Base-by-base conservation (phyloP, 106 monocot species). In the Xerophyta viscosa region DNA sequence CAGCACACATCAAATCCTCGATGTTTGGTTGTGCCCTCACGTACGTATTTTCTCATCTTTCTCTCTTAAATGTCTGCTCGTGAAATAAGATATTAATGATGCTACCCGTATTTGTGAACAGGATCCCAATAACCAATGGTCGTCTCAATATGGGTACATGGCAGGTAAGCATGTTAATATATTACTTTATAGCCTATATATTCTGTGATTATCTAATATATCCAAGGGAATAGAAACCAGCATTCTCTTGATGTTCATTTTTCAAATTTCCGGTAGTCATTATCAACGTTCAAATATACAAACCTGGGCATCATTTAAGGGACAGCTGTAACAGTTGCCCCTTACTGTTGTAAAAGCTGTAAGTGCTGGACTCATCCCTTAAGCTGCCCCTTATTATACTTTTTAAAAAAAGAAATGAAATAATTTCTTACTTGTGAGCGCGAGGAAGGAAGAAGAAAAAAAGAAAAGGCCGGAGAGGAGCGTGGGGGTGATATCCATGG, bases 1-100 rank as follows among this genome's bases (percentile, higher is more conserved):
- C 96, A 19, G 96, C 96, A 42, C 96, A 98, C 58, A 89, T 98
- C 53, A 98, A 98, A 66, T 98, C 96, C 10, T 98, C 96, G 31
- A 98, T 98, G 89, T 98, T 98, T 61, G 96, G 96, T 36, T 89
- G 89, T 58, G 21, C 75, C 15, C 71, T 98, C 44, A 98, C 71
- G 96, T 98, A 89, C 50, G 83, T 45, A 29, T 33, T 56, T 65
- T 37, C 17, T 27, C 31, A 53, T 27, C 24, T 30, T n/a, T 51
- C 14, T 14, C 29, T 50, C 17, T 57, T 10, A 8, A 6, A 26
- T 24, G 0, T 31, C 24, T 41, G 41, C 25, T 43, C 27, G 8
- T 20, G 49, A 41, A n/a, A 20, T 55, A 9, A 36, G 20, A 21
- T 23, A 12, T 10, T 28, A 18, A 12, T 61, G 57, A 66, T 14